phyloP scores from a whole-genome alignment of 225 moss, liverwort and hornwort species.

The Thuidium tamariscinum region DNA sequence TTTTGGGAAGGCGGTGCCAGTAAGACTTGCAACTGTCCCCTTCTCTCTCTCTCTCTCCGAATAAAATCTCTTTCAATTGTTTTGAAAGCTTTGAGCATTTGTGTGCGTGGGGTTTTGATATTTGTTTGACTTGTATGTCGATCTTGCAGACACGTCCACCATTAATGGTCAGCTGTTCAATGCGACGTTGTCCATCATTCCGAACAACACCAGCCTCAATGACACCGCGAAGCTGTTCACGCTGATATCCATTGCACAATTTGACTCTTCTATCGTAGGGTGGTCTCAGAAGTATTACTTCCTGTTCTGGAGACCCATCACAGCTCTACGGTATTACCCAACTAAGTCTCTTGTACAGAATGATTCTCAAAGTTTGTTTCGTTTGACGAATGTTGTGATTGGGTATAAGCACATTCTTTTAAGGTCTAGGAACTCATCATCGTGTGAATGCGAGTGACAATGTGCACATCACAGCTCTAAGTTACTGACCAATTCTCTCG shows the following conservation, averaged over 20 bases:
- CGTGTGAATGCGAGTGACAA: not conserved
- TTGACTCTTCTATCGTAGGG: slow-evolving; percentile 30
- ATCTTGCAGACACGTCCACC: slow-evolving; percentile 37
- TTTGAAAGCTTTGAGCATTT: not conserved
- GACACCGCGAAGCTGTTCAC: slow-evolving; percentile 40
- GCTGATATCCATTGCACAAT: slow-evolving; percentile 27
- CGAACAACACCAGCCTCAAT: not conserved
- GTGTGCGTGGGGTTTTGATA: not conserved
- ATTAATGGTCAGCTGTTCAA: slow-evolving; percentile 35
- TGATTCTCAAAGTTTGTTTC: not conserved
- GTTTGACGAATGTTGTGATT: not conserved
- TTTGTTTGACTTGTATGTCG: not conserved
- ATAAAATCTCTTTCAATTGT: not conserved
- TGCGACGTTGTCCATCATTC: slow-evolving; percentile 17
- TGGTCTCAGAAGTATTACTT: slow-evolving; percentile 45
- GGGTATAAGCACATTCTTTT: not conserved
- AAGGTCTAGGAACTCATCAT: not conserved
- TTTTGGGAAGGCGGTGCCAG: slow-evolving; percentile 87
- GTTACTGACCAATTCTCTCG: not conserved
- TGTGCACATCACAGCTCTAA: not conserved
- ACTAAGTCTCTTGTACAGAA: not conserved
- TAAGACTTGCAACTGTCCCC: not conserved
- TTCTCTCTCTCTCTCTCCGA: not conserved
- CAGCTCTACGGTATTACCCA: slow-evolving; percentile 25
- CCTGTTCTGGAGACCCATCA: slow-evolving; percentile 50